phyloP scores from a whole-genome alignment of 2,329 filamentous ascomycete genomes.

The Endoconidiophora laricicola region DNA sequence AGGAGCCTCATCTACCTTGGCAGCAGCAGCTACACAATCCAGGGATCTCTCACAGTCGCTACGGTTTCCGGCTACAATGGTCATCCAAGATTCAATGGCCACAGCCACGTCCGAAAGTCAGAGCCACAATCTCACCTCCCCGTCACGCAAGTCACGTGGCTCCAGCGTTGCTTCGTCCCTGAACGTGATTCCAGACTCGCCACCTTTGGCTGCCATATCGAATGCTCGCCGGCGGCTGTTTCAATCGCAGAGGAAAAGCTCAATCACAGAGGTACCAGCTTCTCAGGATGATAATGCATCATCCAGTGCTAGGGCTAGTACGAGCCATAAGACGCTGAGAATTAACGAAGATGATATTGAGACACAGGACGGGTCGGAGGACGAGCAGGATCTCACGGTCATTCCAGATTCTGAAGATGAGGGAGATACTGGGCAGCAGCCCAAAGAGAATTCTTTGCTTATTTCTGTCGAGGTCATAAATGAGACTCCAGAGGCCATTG shows the following conservation, averaged over 20 bases:
- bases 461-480: no score
- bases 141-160: background rate
- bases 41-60: background rate
- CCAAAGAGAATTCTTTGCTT: background rate
- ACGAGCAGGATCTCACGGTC: slow-evolving; percentile 11
- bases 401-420: slow-evolving; percentile 12
- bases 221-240: no score
- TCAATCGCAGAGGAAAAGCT: background rate
- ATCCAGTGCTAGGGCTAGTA: slow-evolving; percentile 7
- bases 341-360: slow-evolving; percentile 10
- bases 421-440: background rate
- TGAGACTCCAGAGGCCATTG: background rate
- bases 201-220: no score
- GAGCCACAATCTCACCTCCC: background rate
- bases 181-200: no score
- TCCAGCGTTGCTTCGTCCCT: background rate
- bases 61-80: slow-evolving; percentile 17
- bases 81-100: slow-evolving; percentile 30
- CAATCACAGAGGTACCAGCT: background rate
- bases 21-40: no score
- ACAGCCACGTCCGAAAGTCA: slow-evolving; percentile 4
- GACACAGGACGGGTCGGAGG: slow-evolving; percentile 8
- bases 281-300: background rate
- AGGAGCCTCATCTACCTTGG: slow-evolving; percentile 14
- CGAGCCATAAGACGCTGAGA: slow-evolving; percentile 8